Evolutionary conservation across 2,329 filamentous ascomycete species (phyloP), one percentile per base, ranked within the genome.

Genomic region (Alternaria atra): DNA sequence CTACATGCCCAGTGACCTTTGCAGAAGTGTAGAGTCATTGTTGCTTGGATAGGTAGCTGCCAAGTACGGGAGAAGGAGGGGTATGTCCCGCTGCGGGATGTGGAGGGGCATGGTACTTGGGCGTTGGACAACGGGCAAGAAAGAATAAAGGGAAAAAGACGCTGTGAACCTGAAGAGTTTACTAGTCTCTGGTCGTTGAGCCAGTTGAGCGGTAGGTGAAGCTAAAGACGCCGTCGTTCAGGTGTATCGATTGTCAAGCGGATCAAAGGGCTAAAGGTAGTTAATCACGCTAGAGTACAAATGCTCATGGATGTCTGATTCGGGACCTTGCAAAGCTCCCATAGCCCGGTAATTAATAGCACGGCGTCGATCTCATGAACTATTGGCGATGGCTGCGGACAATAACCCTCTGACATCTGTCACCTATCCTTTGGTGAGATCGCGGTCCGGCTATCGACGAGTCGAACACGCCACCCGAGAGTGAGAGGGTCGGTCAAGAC

Each of bases 391-490:
- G 57, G 32, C 44, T 46, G 39, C 40, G 52, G 52, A 55, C 51
- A 37, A 37, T 50, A 37, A 13, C 8, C 46, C 44, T 42, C 30
- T 43, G 58, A 60, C 58, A 52, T 56, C 29, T 52, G 57, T 55
- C 52, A 44, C 13, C 46, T 30, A 56, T 51, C 17, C 23, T 29
- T 20, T 35, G 12, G 54, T 29, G 17, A 50, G 6, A 37, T n/a
- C 37, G 30, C 58, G 63, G 65, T 52, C 65, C 61, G 67, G 66
- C 66, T 64, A 39, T 50, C 37, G 57, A 37, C 64, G 47, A 63
- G 50, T 54, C 17, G 29, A 42, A 50, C 20, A 53, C 20, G 57
- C 37, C 47, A 55, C 47, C 46, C 46, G n/a, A 51, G 23, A 44
- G 52, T 32, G 20, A 44, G 23, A 39, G 29, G 30, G 37, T 55